Percentiles rank a stretch among this genome's conserved stretches.
phyloP scores from a whole-genome alignment of 305 asterid species.

The Fraxinus baroniana region DNA sequence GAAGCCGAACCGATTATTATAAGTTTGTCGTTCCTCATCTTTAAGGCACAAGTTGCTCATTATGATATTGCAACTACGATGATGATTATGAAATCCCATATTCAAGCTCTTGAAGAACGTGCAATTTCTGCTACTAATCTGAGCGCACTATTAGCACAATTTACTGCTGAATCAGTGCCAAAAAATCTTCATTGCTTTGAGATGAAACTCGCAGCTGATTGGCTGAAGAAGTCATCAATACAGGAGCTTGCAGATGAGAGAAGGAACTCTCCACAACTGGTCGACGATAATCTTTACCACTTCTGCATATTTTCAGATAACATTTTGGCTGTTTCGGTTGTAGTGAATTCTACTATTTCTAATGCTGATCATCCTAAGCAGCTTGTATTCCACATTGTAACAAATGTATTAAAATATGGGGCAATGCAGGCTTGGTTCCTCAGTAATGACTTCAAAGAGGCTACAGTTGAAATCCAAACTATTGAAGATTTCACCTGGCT shows the following conservation, averaged over 20 bases:
- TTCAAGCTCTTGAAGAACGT: conserved; percentile 48
- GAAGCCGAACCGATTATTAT: conserved; percentile 48
- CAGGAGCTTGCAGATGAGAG: conserved; percentile 33
- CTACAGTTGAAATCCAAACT: conserved; percentile 38
- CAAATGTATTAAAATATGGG: conserved; percentile 43
- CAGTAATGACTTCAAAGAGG: conserved; percentile 40
- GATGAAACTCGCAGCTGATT: conserved; percentile 41
- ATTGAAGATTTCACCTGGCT: conserved; percentile 47
- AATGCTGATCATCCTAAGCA: conserved; percentile 50
- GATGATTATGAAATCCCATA: conserved; percentile 48
- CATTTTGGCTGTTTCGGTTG: conserved; percentile 44
- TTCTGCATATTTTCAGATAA: conserved; percentile 53
- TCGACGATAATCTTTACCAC: conserved; percentile 50
- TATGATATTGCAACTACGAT: conserved; percentile 54
- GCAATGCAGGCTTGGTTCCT: conserved; percentile 60
- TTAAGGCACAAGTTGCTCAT: conserved; percentile 49
- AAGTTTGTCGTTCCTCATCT: conserved; percentile 45
- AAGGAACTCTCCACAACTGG: conserved; percentile 38
- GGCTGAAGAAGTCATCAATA: conserved; percentile 35
- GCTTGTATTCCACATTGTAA: conserved; percentile 51
- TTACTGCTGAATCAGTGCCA: conserved; percentile 47
- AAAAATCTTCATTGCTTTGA: conserved; percentile 44
- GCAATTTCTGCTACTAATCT: conserved; percentile 42
- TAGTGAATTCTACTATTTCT: conserved; percentile 46
- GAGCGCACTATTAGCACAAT: conserved; percentile 41